Base-by-base conservation (phyloP, 2,329 filamentous ascomycete species). In the Zelopaecilomyces penicillatus region DNA sequence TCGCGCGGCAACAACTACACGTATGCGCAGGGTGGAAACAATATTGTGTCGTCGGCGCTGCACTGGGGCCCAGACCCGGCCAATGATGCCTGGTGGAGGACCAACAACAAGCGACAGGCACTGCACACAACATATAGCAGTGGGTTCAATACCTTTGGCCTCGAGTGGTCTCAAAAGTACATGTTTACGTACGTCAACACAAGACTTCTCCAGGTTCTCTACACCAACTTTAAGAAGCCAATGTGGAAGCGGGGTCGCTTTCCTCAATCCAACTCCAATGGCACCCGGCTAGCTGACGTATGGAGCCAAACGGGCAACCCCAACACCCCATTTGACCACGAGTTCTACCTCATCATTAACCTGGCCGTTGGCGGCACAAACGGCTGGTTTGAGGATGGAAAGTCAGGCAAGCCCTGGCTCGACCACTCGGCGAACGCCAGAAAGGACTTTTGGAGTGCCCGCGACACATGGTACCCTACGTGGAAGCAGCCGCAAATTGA, bases 121-220 rank as follows among this genome's bases (percentile, higher is more conserved):
- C 72, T 88, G 30, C 87, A 88, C 67, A 86, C 82, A 5, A 87
- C 84, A 1, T 94, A 83, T 63, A 65, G 80, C 30, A 65, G 70
- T 1, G 75, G 66, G 27, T 87, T 81, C 68, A 85, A 94, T 68
- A 87, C 77, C 0, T 94, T 82, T 56, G 87, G 87, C 10, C 64
- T 94, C 3, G 87, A 94, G 65, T 94, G 87, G 87, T 88, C 80
- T 42, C 77, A 91, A 55, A 91, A 90, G 64, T 93, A 94, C 63
- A 69, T 93, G 48, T 94, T 91, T 69, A 90, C 85, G 27, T 94
- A 89, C 61, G 75, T 94, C 68, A 84, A 93, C 71, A 83, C 78
- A 38, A 82, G 85, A 9, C 76, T 94, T 19, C 71, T 89, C 29
- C 86, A 91, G 62, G 85, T 91, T 42, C 74, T 88, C 50, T 94